Conservation (phyloP, 2,329 filamentous ascomycete species). For the Iodosphaeria phyllophila region DNA sequence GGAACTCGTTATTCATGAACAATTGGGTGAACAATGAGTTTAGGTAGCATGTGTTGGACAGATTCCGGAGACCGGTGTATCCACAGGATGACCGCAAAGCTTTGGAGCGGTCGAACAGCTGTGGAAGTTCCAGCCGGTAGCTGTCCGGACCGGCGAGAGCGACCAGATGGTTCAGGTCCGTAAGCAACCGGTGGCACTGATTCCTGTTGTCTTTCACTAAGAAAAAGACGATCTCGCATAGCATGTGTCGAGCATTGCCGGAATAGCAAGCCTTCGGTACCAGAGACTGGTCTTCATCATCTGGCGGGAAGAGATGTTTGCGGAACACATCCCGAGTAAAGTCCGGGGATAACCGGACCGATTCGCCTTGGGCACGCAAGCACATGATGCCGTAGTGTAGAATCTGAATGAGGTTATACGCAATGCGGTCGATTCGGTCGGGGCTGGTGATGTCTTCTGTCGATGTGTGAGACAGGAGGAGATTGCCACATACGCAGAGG, state of each 20-base stretch:
- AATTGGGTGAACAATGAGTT: slow-evolving; percentile 90
- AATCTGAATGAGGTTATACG: slow-evolving; percentile 17
- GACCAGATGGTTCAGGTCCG: slow-evolving; percentile 28
- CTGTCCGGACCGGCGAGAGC: too few relatives aligned
- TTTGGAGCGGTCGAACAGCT: slow-evolving; percentile 43
- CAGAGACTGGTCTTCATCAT: slow-evolving; percentile 11
- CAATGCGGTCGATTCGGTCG: slow-evolving; percentile 16
- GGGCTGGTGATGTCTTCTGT: slow-evolving; percentile 19
- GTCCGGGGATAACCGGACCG: slow-evolving; percentile 5
- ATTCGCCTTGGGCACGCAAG: slow-evolving; percentile 7
- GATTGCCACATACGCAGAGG: slow-evolving; percentile 8
- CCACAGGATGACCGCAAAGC: slow-evolving; percentile 60
- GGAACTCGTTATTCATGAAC: slow-evolving; percentile 86
- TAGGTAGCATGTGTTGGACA: slow-evolving; percentile 93
- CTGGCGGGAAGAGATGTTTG: slow-evolving; percentile 45
- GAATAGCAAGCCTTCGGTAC: slow-evolving; percentile 28
- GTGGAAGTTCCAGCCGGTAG: slow-evolving; percentile 42
- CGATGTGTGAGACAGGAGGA: slow-evolving; percentile 9
- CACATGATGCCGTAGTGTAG: slow-evolving; percentile 13
- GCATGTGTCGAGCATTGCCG: slow-evolving; percentile 31
- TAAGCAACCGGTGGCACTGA: slow-evolving; percentile 32
- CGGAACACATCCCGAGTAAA: slow-evolving; percentile 35
- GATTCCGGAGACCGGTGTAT: slow-evolving; percentile 77
- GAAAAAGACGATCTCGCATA: slow-evolving; percentile 40
- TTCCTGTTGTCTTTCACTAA: slow-evolving; percentile 31